A percentile compares a stretch with the other conserved stretches of the same genome.
Evolutionary conservation across 345 rosid genomes (phyloP).

Genomic region (Gossypium thurberi): DNA sequence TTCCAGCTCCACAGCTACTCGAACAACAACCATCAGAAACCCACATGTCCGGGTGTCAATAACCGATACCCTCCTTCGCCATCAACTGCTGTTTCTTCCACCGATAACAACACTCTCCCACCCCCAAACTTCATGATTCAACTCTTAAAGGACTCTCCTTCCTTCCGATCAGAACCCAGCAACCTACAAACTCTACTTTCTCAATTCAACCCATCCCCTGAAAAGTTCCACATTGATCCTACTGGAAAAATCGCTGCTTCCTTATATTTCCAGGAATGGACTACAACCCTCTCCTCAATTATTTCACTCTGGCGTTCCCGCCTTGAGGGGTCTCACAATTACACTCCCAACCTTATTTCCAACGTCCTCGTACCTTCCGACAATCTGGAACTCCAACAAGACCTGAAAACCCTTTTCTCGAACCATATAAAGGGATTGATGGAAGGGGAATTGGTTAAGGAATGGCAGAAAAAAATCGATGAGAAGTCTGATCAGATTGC

Average conservation of each 20-base stretch:
- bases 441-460: slow-evolving; percentile 38
- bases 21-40: background rate
- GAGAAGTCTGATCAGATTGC: slow-evolving; percentile 25
- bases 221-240: background rate
- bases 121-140: slow-evolving; percentile 1
- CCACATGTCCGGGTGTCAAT: background rate
- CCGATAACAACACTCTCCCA: background rate
- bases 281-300: slow-evolving; percentile 31
- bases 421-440: slow-evolving; percentile 29
- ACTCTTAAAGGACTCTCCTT: background rate
- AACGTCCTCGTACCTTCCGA: slow-evolving; percentile 34
- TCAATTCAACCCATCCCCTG: slow-evolving; percentile 13
- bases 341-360: slow-evolving; percentile 27
- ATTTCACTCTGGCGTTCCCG: slow-evolving; percentile 40
- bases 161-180: background rate
- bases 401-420: slow-evolving; percentile 33
- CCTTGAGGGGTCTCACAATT: slow-evolving; percentile 27
- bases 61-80: background rate
- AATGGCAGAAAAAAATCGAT: slow-evolving; percentile 27
- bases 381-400: slow-evolving; percentile 31
- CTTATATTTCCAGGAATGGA: slow-evolving; percentile 35
- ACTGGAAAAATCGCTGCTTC: slow-evolving; percentile 22
- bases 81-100: background rate
- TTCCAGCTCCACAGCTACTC: background rate
- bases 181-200: slow-evolving; percentile 5